phyloP scores from a whole-genome alignment of 352 stramenopile species.

The Phytophthora pinifolia region DNA sequence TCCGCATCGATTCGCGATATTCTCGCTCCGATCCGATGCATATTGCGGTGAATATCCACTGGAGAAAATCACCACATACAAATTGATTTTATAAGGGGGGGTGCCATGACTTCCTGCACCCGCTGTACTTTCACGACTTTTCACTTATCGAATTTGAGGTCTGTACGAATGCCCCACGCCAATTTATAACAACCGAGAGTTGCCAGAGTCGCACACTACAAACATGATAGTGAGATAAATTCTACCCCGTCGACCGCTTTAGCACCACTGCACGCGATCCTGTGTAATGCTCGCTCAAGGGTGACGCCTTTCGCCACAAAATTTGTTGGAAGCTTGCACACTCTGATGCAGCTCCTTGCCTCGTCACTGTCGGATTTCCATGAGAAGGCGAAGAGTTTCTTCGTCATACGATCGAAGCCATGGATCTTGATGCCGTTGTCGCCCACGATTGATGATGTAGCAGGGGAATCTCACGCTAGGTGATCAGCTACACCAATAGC shows the following conservation, averaged over 20 bases:
- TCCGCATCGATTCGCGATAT: neutral
- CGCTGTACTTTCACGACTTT: constrained; percentile 50
- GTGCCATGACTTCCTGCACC: neutral
- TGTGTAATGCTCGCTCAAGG: constrained; percentile 29
- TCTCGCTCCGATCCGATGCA: too few species aligned
- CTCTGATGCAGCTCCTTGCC: constrained; percentile 47
- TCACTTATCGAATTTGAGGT: constrained; percentile 27
- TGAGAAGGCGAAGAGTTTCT: constrained; percentile 20
- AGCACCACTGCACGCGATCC: constrained; percentile 16
- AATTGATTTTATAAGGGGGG: too few species aligned
- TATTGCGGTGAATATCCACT: too few species aligned
- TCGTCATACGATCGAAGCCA: constrained; percentile 31
- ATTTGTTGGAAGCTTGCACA: constrained; percentile 37
- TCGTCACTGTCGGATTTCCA: constrained; percentile 41
- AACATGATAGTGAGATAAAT: constrained; percentile 74
- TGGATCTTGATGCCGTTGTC: constrained; percentile 32
- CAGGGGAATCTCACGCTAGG: too few species aligned
- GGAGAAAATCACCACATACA: too few species aligned
- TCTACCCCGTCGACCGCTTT: constrained; percentile 45
- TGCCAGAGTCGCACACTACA: constrained; percentile 58
- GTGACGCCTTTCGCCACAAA: constrained; percentile 15
- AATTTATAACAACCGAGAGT: constrained; percentile 58
- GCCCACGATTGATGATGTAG: too few species aligned
- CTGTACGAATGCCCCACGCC: constrained; percentile 53
- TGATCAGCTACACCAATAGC: too few species aligned